Conservation (phyloP, 345 rosid genomes). For the Eucalyptus erythrocorys region DNA sequence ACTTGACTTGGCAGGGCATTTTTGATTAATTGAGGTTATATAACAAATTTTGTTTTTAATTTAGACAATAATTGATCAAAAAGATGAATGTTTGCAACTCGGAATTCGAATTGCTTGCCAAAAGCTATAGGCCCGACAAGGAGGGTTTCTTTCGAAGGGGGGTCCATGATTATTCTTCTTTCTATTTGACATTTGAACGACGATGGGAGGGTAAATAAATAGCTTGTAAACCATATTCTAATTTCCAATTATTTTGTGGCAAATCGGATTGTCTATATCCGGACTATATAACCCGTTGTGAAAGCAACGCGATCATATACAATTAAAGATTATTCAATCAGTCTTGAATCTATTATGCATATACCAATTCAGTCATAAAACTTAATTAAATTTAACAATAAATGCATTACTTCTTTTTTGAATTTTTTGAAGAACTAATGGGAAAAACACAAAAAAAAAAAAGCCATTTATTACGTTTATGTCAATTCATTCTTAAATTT, state of each 20-base stretch:
- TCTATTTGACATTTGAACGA: background rate
- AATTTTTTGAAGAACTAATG: too few relatives aligned
- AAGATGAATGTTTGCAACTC: background rate
- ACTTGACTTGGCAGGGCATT: background rate
- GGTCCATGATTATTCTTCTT: background rate
- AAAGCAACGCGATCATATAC: background rate
- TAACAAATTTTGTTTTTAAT: background rate
- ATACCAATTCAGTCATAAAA: background rate
- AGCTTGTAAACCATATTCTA: background rate
- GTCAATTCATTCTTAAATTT: background rate
- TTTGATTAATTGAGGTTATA: background rate
- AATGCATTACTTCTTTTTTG: too few relatives aligned
- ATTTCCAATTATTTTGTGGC: background rate
- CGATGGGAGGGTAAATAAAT: background rate
- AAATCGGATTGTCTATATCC: background rate
- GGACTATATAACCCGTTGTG: background rate
- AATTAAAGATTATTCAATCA: background rate
- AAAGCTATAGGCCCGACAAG: background rate
- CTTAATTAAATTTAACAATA: too few relatives aligned
- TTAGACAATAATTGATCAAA: background rate
- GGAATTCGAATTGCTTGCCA: background rate
- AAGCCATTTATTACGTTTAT: accelerated
- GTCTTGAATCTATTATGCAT: background rate
- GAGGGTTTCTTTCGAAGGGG: background rate
- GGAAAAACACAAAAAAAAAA: too few relatives aligned